Evolutionary conservation across 2,329 filamentous ascomycete genomes (phyloP), one percentile per base, ranked within the genome.

Genomic region (Pseudocercospora fuligena): DNA sequence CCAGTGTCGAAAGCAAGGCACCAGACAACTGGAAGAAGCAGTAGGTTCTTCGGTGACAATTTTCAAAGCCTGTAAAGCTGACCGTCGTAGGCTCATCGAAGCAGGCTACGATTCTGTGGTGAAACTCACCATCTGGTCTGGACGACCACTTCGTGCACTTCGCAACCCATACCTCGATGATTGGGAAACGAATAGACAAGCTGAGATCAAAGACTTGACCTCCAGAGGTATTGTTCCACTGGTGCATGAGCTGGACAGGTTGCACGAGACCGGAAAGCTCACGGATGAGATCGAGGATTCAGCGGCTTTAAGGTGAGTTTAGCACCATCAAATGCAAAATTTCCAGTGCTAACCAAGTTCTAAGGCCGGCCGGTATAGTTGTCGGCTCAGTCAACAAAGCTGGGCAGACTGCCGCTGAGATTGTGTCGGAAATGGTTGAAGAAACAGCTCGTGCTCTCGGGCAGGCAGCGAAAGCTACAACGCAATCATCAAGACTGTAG

Each of bases 91-190:
- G 56, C 94, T 98, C 73, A 88, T 89, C 77, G 97, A 93, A 47
- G 89, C 94, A 61, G 88, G 91, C 72, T 97, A 94, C 80, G 93
- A 97, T 80, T 94, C 97, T 82, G 97, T 95, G 77, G 84, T 98
- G 78, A 91, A 93, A 78, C 97, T 94, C 49, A 92, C 97, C 79
- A 97, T 98, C 83, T 98, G 97, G 87, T 98, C 94, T 63, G 94
- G 94, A 61, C 91, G 94, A 66, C 94, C 94, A 40, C 85, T 98
- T 78, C 92, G 94, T 73, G 94, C 98, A 67, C 90, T 93, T 79
- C 95, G 88, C 78, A 98, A 97, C 83, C 81, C 90, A 4, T 98
- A 98, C 81, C 97, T 98, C 76, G 81, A 88, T 77, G 91, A 97
- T 85, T 98, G 94, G 94, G 94, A 98, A 83, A 89, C 90, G 75